Evolutionary conservation across 2,329 filamentous ascomycete species (phyloP).

Genomic region (Diaporthe aspalathi): DNA sequence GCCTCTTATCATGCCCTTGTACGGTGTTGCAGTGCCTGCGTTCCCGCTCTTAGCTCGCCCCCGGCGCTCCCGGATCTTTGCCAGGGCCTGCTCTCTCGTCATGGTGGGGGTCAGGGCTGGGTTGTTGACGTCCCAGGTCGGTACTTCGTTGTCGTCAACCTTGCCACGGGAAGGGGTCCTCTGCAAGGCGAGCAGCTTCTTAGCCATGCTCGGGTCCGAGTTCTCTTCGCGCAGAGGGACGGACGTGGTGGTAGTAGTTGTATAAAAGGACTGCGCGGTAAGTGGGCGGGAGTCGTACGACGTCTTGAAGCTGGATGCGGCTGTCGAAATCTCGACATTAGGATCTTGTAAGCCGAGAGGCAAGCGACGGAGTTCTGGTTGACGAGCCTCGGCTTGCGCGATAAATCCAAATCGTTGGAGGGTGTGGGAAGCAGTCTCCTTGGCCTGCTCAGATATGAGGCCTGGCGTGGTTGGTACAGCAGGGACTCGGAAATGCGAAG

Average conservation of each 20-base stretch:
- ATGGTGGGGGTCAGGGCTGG: constrained; percentile 73
- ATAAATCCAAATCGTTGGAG: constrained; percentile 27
- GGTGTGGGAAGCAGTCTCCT: constrained; percentile 36
- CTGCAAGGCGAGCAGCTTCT: constrained; percentile 53
- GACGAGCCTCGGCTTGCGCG: constrained; percentile 9
- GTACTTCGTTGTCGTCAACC: constrained; percentile 41
- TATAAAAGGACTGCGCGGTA: constrained; percentile 59
- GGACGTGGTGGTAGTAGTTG: constrained; percentile 62
- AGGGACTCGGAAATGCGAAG: constrained; percentile 53
- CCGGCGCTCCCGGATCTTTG: constrained; percentile 78
- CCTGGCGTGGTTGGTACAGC: constrained; percentile 58
- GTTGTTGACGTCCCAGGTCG: constrained; percentile 65
- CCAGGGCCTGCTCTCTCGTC: constrained; percentile 79
- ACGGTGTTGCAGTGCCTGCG: constrained; percentile 70
- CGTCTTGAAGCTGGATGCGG: constrained; percentile 26
- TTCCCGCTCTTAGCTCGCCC: constrained; percentile 77
- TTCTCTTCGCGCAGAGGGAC: constrained; percentile 63
- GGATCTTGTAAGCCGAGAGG: constrained; percentile 37
- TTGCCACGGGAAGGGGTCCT: constrained; percentile 57
- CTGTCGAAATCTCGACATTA: constrained; percentile 31
- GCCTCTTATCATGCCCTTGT: constrained; percentile 67
- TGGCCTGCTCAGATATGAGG: constrained; percentile 42
- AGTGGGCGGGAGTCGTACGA: constrained; percentile 52
- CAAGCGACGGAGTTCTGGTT: constrained; percentile 11
- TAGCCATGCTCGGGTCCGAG: constrained; percentile 55